These are phyloP conservation scores for Rozella allomycis DNA, from an alignment of 371 early-diverging fungal genomes.

Conservation along the genomic window DNA sequence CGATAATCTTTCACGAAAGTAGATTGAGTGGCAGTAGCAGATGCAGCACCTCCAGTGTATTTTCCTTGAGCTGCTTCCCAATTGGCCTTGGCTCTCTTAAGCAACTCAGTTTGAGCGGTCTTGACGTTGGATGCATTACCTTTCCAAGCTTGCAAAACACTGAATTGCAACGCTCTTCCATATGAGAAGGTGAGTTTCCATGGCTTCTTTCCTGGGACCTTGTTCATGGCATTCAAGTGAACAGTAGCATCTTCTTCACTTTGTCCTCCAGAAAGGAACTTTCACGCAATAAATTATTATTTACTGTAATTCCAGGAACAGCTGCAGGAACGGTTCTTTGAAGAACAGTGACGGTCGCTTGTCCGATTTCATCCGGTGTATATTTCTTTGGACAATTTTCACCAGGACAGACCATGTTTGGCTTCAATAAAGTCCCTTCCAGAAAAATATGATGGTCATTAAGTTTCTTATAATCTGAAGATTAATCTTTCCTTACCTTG, in stretches of 20 bases:
- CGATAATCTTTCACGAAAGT: conserved; percentile 16
- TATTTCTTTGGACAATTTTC: conserved; percentile 15
- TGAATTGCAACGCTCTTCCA: conserved; percentile 40
- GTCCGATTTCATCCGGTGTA: conserved; percentile 24
- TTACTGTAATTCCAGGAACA: conserved; percentile 38
- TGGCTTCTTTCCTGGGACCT: conserved; percentile 11
- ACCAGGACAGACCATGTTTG: conserved; percentile 41
- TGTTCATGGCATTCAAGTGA: conserved; percentile 31
- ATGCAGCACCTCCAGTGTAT: conserved; percentile 12
- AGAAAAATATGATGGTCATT: conserved; percentile 29
- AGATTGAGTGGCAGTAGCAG: conserved; percentile 8
- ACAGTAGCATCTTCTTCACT: conserved; percentile 31
- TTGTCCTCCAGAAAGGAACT: conserved; percentile 49
- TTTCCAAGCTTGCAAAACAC: conserved; percentile 29
- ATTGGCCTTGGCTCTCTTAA: conserved; percentile 27
- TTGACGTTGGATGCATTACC: conserved; percentile 28
- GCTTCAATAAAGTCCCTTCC: conserved; percentile 38
- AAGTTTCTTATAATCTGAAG: no score
- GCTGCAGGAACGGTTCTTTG: conserved; percentile 32
- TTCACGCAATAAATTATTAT: no score
- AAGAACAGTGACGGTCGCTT: conserved; percentile 27
- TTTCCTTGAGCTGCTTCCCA: conserved; percentile 20
- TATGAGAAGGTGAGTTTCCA: conserved; percentile 43
- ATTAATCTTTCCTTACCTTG: no score
- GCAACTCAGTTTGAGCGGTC: conserved; percentile 26